Base-by-base conservation (phyloP, 2,329 filamentous ascomycete genomes). In the Ophiostoma fasciatum region DNA sequence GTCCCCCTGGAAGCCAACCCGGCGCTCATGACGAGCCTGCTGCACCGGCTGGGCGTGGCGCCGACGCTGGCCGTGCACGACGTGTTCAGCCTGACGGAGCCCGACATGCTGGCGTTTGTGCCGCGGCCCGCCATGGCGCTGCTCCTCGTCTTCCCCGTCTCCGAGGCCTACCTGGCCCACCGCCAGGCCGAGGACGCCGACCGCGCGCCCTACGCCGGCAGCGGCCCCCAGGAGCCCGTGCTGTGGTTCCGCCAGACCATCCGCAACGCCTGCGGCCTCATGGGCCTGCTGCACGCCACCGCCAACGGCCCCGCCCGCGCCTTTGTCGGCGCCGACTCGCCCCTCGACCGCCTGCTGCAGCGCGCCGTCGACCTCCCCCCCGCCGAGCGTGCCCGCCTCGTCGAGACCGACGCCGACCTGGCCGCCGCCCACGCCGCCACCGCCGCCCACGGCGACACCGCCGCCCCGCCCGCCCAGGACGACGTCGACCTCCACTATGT, bases 171-270 rank as follows among this genome's bases (percentile, higher is more conserved):
- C 66, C 81, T 94, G 60, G 70, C 67, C 41, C 74, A 78, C 52
- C 79, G 87, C 22, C 56, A 70, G 39, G 64, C 72, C 29, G 87
- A 94, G 62, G 87, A 94, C 59, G 61, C 62, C 34, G 54, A 66
- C 17, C 61, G 63, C 28, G 46, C 61, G 3, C 71, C 75, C 27
- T 94, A 94, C 61, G 53, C 55, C 0, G 80, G 78, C 29, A 66
- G 63, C 14, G 85, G 85, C 2, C 59, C 68, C 1, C 51, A 50
- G 0, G 83, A 94, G 51, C 78, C 82, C 5, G 82, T 94, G 0
- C 51, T 93, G 7, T 98, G 88, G 90, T 96, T 87, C 67, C 81
- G 74, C 48, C 88, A 96, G 62, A 96, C 87, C 0, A 94, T 96
- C 49, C 72, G 81, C 42, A 93, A 96, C 54, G 84, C 88, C 1